Evolutionary conservation across 129 eudicot species (phyloP), one percentile per base, ranked within the genome.

Genomic region (Helichrysum umbraculigerum): DNA sequence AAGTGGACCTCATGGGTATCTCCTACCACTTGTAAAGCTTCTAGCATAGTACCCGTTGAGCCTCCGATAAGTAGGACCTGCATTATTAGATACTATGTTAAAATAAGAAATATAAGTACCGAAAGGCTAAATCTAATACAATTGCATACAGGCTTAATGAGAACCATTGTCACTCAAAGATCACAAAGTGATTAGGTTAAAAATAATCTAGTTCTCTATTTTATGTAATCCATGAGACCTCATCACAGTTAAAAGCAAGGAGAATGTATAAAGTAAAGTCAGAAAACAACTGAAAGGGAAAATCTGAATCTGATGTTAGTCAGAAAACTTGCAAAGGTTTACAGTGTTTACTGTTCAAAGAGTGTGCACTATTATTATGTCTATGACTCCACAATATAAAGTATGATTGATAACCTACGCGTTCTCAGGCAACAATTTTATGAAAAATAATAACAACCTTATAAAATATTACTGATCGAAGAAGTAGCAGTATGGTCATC

Each of bases 41-140:
- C 99, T 77, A 95, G 90, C 99, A 95, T 95, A 74, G 99, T 95
- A 64, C 99, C 99, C 6, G 99, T 95, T 76, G 99, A 95, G 72
- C 99, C 99, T 80, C 99, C 99, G 70, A 95, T 95, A 78, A 95
- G 86, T 82, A 95, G 80, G 63, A 95, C 99, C 99, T 95, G 86
- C 56, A 86, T 67, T 73, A 73, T 74, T 28, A 32, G 21, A 41
- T 37, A 70, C 33, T 17, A 72, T 44, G 65, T 81, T 20, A 70
- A 71, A 72, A 64, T 21, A n/a, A 72, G 19, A 76, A 6, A 32
- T 57, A 17, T 8, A 32, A 47, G 54, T 57, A 71, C 17, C 29
- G 4, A 14, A n/a, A 57, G 22, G 35, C 69, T 42, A 78, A 61
- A 16, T 17, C 25, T 50, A 70, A 69, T 71, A 35, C 51, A 78